These are phyloP conservation scores for Trifolium subterraneum DNA, from an alignment of 306 rosid genomes.

Conservation along the genomic window DNA sequence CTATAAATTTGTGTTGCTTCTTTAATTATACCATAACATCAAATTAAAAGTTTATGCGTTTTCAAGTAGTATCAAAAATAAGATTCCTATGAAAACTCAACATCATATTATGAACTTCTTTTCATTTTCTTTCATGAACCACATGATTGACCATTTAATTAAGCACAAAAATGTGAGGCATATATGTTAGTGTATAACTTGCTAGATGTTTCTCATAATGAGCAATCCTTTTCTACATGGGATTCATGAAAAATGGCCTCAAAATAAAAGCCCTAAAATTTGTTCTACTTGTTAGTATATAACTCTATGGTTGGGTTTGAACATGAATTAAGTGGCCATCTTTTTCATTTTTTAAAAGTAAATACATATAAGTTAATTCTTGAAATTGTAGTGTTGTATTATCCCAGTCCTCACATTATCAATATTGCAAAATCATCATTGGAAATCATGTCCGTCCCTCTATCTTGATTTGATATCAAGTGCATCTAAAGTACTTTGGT, in stretches of 20 bases:
- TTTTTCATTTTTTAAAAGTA: no score
- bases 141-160: constrained; percentile 23
- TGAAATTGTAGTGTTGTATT: no score
- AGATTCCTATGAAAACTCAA: constrained; percentile 23
- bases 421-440: no score
- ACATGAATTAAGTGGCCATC: no score
- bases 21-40: background rate
- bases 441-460: no score
- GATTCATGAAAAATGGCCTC: background rate
- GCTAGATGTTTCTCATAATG: constrained; percentile 46
- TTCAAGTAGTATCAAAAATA: background rate
- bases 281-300: no score
- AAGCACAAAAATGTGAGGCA: constrained; percentile 13
- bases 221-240: constrained; percentile 45
- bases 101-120: constrained; percentile 10
- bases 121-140: constrained; percentile 25
- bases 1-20: background rate
- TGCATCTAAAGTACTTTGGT: no score
- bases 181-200: background rate
- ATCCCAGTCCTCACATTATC: no score
- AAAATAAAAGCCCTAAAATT: background rate
- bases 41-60: background rate
- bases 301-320: no score
- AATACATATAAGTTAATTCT: no score
- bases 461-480: no score